Conservation (phyloP, 257 asterid species). For the Linderniella brevidens region DNA sequence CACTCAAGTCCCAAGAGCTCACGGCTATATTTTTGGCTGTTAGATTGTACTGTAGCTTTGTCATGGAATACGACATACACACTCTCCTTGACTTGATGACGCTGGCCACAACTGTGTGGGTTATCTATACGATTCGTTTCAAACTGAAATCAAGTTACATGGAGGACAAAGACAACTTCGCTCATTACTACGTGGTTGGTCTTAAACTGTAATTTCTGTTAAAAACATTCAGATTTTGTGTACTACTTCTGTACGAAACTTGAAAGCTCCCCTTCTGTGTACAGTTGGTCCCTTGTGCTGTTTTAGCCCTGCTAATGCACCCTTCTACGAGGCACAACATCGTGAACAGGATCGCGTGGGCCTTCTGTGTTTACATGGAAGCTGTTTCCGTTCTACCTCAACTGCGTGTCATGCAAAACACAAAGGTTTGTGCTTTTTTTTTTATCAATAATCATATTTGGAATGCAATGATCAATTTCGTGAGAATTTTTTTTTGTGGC, state of each 20-base stretch:
- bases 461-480: no score
- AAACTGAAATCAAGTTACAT: constrained; percentile 68
- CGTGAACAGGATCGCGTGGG: constrained; percentile 52
- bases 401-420: constrained; percentile 61
- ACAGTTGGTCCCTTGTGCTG: constrained; percentile 54
- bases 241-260: constrained; percentile 6
- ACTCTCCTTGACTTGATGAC: constrained; percentile 85
- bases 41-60: constrained; percentile 85
- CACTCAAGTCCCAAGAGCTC: constrained; percentile 89
- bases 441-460: no score
- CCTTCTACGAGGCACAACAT: constrained; percentile 55
- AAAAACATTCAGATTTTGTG: constrained; percentile 5
- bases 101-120: constrained; percentile 86
- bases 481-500: constrained; percentile 9
- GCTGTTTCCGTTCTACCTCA: constrained; percentile 70
- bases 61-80: constrained; percentile 95
- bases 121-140: constrained; percentile 69
- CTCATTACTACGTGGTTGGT: constrained; percentile 72
- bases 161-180: constrained; percentile 73
- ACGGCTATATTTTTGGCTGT: constrained; percentile 89
- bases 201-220: neutral
- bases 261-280: constrained; percentile 6
- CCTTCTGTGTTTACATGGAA: constrained; percentile 67
- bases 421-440: constrained; percentile 31
- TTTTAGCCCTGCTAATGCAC: constrained; percentile 43